Conservation (phyloP, 306 rosid species). For the Trichosanthes truncata region DNA sequence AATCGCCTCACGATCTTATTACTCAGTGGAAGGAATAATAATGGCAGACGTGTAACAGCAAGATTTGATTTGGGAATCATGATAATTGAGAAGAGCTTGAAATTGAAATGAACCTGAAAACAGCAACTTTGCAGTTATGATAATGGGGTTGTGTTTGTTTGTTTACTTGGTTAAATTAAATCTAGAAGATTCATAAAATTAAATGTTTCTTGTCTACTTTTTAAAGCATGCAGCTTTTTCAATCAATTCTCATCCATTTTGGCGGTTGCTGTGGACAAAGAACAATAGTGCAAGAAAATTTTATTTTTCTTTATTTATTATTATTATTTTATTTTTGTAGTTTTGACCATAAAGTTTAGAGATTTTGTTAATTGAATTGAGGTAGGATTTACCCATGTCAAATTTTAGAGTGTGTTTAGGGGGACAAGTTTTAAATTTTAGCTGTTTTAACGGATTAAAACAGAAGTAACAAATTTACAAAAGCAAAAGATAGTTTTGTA, state of each 20-base stretch:
- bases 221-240: neutral
- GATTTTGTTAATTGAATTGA: neutral
- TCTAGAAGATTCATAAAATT: neutral
- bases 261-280: neutral
- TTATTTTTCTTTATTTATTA: no score
- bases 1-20: neutral
- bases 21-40: neutral
- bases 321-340: neutral
- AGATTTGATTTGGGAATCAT: neutral
- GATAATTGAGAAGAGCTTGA: neutral
- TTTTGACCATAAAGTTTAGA: neutral
- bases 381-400: neutral
- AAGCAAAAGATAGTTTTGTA: no score
- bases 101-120: neutral
- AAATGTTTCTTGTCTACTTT: neutral
- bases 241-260: neutral
- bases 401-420: neutral
- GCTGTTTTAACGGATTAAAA: no score
- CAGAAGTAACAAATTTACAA: no score
- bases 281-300: neutral
- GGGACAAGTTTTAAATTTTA: no score
- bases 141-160: neutral
- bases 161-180: neutral
- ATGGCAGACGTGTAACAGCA: neutral
- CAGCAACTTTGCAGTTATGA: neutral